Conservation (phyloP, 2,329 filamentous ascomycete genomes). For the Trichothecium roseum region DNA sequence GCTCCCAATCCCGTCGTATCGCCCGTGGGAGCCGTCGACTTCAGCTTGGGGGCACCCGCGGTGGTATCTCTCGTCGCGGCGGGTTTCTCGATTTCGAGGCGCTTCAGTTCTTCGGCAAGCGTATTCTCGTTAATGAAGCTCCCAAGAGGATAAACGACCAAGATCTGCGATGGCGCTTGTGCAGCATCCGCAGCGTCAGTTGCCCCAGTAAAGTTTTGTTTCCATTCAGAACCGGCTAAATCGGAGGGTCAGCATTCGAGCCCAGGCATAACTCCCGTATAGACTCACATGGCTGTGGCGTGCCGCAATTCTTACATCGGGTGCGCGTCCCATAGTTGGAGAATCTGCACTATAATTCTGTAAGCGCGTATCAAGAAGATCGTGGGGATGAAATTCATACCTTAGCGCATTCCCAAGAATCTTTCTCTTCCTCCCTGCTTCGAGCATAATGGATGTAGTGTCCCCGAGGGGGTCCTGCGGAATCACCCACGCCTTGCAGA, state of each 20-base stretch:
- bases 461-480: constrained; percentile 25
- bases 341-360: constrained; percentile 24
- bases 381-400: constrained; percentile 12
- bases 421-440: constrained; percentile 20
- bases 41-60: constrained; percentile 40
- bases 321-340: constrained; percentile 26
- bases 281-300: constrained; percentile 17
- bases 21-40: constrained; percentile 45
- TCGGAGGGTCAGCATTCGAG: background rate
- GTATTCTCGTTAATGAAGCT: constrained; percentile 61
- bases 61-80: constrained; percentile 33
- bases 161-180: constrained; percentile 59
- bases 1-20: constrained; percentile 56
- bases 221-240: constrained; percentile 15
- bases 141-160: constrained; percentile 64
- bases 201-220: constrained; percentile 32
- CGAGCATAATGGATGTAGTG: constrained; percentile 31
- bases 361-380: background rate
- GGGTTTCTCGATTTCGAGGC: constrained; percentile 56
- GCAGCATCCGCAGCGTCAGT: constrained; percentile 29
- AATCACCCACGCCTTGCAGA: constrained; percentile 24
- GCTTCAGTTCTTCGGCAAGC: constrained; percentile 62
- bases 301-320: constrained; percentile 27
- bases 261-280: background rate
- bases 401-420: constrained; percentile 23